phyloP scores from a whole-genome alignment of 2,329 filamentous ascomycete species.

The Colletotrichum tanaceti region DNA sequence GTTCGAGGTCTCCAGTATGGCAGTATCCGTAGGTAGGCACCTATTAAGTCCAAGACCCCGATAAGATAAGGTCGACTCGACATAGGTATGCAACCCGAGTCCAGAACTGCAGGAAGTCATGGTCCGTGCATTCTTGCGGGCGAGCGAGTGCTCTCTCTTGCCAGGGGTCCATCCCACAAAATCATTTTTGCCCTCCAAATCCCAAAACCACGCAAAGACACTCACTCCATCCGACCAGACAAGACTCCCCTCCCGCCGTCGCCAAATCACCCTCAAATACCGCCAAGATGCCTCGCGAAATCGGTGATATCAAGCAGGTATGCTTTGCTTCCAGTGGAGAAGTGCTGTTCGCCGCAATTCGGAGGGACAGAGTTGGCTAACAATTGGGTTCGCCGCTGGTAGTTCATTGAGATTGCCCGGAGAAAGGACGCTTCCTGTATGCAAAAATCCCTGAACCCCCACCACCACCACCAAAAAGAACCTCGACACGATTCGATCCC shows the following conservation, averaged over 20 bases:
- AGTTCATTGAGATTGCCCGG: constrained; percentile 99
- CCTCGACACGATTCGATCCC: background rate
- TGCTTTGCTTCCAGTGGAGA: constrained; percentile 40
- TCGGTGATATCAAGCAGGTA: constrained; percentile 95
- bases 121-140: constrained; percentile 32
- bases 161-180: constrained; percentile 42
- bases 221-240: constrained; percentile 29
- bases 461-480: background rate
- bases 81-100: constrained; percentile 1
- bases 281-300: constrained; percentile 96
- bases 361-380: constrained; percentile 43
- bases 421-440: constrained; percentile 99
- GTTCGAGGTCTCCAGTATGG: too few relatives aligned
- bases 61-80: constrained; percentile 27
- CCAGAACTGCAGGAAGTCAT: background rate
- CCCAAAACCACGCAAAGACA: constrained; percentile 31
- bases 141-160: constrained; percentile 13
- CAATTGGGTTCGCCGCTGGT: constrained; percentile 45
- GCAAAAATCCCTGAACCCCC: constrained; percentile 56
- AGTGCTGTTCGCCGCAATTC: background rate
- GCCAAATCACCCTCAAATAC: constrained; percentile 47
- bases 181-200: constrained; percentile 42
- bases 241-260: constrained; percentile 37
- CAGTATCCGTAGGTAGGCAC: too few relatives aligned
- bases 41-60: background rate